phyloP scores from a whole-genome alignment of 192 early-diverging fungal genomes.

The Coemansia sp. region DNA sequence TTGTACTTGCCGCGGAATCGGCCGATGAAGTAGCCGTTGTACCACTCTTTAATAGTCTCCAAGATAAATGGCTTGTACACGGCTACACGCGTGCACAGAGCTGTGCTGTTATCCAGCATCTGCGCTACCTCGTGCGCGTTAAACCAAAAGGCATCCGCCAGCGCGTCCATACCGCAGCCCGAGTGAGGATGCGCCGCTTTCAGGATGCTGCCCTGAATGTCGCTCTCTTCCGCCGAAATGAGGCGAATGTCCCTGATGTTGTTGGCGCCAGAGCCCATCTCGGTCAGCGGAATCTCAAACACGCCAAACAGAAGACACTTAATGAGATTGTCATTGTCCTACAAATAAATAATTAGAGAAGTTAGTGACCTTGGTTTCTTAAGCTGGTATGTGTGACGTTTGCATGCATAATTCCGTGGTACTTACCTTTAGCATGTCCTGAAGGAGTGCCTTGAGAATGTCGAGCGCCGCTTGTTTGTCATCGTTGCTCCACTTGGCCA shows the following conservation, averaged over 20 bases:
- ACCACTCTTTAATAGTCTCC: not conserved
- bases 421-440: slow-evolving; percentile 36
- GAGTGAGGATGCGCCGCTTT: slow-evolving; percentile 13
- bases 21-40: not conserved
- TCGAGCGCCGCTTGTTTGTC: slow-evolving; percentile 12
- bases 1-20: slow-evolving; percentile 24
- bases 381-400: not conserved
- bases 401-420: not conserved
- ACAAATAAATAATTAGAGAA: not conserved
- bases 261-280: slow-evolving; percentile 38
- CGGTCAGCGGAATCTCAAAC: slow-evolving; percentile 37
- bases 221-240: slow-evolving; percentile 19
- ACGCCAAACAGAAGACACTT: slow-evolving; percentile 31
- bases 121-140: slow-evolving; percentile 16
- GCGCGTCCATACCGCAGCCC: slow-evolving; percentile 10
- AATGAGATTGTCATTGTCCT: slow-evolving; percentile 7
- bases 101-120: slow-evolving; percentile 28
- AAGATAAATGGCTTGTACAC: not conserved
- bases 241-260: slow-evolving; percentile 24
- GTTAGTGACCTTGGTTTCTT: not conserved
- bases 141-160: slow-evolving; percentile 27
- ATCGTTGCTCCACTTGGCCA: slow-evolving; percentile 13
- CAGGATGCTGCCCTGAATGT: slow-evolving; percentile 18
- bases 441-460: slow-evolving; percentile 14
- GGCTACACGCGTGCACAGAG: not conserved